Evolutionary conservation across 371 early-diverging fungal genomes (phyloP).

Genomic region (Lichtheimia corymbifera): DNA sequence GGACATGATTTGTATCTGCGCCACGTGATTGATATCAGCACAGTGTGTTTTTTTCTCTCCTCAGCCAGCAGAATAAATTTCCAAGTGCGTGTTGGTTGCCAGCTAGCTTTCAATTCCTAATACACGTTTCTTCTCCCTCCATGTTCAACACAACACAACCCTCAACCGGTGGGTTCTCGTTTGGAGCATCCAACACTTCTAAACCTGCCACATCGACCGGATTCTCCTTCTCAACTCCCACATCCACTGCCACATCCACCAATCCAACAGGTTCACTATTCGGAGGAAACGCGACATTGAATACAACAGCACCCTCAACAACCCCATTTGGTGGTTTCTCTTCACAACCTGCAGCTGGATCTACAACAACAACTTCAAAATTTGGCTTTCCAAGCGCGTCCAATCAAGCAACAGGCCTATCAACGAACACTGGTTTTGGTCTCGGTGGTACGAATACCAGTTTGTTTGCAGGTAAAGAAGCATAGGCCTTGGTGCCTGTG

Average conservation of each 20-base stretch:
- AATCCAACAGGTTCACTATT: slow-evolving; percentile 12
- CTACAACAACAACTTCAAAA: neutral
- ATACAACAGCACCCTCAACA: neutral
- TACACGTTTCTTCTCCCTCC: neutral
- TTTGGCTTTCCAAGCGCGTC: no score
- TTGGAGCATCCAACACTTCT: slow-evolving; percentile 8
- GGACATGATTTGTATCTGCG: no score
- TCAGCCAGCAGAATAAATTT: no score
- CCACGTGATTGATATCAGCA: no score
- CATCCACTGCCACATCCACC: slow-evolving; percentile 8
- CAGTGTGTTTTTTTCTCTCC: no score
- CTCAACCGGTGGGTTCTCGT: neutral
- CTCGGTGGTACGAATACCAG: slow-evolving; percentile 14
- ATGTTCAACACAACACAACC: slow-evolving; percentile 1
- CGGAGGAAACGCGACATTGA: slow-evolving; percentile 16
- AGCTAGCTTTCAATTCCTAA: no score
- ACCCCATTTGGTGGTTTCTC: slow-evolving; percentile 14
- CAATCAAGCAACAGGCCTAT: no score
- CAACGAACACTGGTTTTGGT: slow-evolving; percentile 12
- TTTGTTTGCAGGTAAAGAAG: neutral
- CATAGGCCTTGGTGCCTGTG: neutral
- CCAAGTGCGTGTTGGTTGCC: no score
- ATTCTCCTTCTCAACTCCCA: slow-evolving; percentile 6
- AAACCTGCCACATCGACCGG: slow-evolving; percentile 16
- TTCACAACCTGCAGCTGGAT: neutral